These are phyloP conservation scores for Vanrija pseudolonga DNA, from an alignment of 1,284 basidiomycete genomes.

Conservation along the genomic window DNA sequence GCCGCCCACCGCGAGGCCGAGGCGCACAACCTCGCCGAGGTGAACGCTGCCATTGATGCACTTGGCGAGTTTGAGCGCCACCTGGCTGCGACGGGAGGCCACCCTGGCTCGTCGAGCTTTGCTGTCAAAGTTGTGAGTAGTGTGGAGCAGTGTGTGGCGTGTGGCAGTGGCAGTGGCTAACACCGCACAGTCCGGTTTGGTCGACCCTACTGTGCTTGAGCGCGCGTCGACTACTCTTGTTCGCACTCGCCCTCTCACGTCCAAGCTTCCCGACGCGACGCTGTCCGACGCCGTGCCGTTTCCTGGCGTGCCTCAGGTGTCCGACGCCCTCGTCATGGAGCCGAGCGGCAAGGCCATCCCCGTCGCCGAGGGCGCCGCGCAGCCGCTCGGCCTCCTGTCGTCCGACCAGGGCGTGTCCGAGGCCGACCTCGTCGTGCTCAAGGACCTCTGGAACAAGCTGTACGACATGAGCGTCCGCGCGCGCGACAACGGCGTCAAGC, in stretches of 20 bases:
- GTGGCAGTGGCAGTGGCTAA: not conserved
- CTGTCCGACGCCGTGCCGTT: constrained; percentile 50
- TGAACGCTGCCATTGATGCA: constrained; percentile 63
- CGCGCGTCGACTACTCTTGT: constrained; percentile 48
- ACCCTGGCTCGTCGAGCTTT: constrained; percentile 65
- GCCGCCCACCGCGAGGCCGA: constrained; percentile 4
- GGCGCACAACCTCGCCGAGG: constrained; percentile 57
- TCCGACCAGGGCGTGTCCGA: constrained; percentile 39
- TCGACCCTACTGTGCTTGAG: constrained; percentile 44
- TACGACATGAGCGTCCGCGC: constrained; percentile 61
- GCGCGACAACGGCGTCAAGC: constrained; percentile 50
- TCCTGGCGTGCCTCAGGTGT: constrained; percentile 57
- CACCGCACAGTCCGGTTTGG: constrained; percentile 42
- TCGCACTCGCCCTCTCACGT: constrained; percentile 36
- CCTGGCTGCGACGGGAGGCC: constrained; percentile 28
- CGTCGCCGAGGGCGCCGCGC: constrained; percentile 27
- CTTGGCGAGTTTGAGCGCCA: constrained; percentile 72
- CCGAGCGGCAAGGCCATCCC: constrained; percentile 18
- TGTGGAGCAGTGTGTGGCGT: not conserved
- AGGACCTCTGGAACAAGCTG: constrained; percentile 61
- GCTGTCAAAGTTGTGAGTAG: constrained; percentile 69
- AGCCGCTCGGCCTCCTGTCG: constrained; percentile 28
- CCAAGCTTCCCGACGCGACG: constrained; percentile 18
- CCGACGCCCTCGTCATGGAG: constrained; percentile 36
- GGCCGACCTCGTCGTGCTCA: constrained; percentile 60